phyloP scores from a whole-genome alignment of 2,329 filamentous ascomycete species.

The Diaporthe batatas region DNA sequence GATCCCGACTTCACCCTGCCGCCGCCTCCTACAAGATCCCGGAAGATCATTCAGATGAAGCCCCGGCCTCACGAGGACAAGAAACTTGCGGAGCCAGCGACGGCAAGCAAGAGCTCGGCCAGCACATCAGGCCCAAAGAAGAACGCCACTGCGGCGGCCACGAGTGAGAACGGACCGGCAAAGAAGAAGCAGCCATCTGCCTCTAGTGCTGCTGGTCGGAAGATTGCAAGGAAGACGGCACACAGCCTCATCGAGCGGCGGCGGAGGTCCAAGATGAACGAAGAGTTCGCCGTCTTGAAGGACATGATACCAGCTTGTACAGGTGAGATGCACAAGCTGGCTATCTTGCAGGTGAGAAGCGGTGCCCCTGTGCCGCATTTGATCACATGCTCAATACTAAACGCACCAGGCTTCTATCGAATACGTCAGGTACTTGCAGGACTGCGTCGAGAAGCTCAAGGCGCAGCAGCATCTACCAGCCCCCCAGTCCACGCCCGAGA shows the following conservation, averaged over 20 bases:
- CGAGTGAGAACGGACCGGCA: conserved; percentile 47
- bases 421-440: conserved; percentile 93
- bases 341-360: conserved; percentile 84
- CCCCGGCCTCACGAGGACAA: conserved; percentile 64
- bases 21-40: conserved; percentile 89
- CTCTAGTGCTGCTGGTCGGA: conserved; percentile 88
- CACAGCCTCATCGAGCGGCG: conserved; percentile 95
- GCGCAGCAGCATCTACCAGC: conserved; percentile 59
- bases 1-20: conserved; percentile 81
- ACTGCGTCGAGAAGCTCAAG: conserved; percentile 86
- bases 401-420: conserved; percentile 86
- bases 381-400: conserved; percentile 26
- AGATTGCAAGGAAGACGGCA: conserved; percentile 95
- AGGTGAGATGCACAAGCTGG: conserved; percentile 98
- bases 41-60: conserved; percentile 99
- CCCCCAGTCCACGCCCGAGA: conserved; percentile 48
- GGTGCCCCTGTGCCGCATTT: neutral
- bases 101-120: conserved; percentile 43
- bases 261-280: conserved; percentile 96
- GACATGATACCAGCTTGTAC: conserved; percentile 94
- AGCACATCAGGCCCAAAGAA: conserved; percentile 42
- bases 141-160: conserved; percentile 41
- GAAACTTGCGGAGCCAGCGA: conserved; percentile 44
- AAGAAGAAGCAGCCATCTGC: conserved; percentile 84
- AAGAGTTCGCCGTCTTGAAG: conserved; percentile 94